Evolutionary conservation across 139 green algal species (phyloP).

Genomic region (Diplosphaera chodatii): DNA sequence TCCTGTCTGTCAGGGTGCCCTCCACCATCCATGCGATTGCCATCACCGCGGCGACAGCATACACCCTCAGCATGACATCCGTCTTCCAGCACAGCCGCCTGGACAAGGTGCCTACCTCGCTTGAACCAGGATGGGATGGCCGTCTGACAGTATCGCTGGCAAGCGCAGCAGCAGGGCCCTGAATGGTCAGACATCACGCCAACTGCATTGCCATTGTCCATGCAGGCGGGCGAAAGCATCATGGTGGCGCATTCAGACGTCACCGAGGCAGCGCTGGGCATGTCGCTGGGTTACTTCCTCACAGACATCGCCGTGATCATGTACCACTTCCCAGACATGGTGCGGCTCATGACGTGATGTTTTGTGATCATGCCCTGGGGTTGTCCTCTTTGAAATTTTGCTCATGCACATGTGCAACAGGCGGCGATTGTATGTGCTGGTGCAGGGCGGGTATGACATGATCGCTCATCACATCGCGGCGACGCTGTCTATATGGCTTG

Average conservation of each 20-base stretch:
- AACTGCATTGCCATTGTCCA: too few species aligned
- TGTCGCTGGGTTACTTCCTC: constrained; percentile 14
- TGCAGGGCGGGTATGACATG: constrained; percentile 25
- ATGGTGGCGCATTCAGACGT: neutral
- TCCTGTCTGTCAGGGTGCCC: constrained; percentile 9
- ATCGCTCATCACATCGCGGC: constrained; percentile 28
- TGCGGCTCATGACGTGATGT: neutral
- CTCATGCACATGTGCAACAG: too few species aligned
- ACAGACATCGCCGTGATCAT: constrained; percentile 8
- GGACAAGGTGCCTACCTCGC: too few species aligned
- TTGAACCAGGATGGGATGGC: too few species aligned
- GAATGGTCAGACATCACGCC: too few species aligned
- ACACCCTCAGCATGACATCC: constrained; percentile 5
- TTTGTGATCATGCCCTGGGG: too few species aligned
- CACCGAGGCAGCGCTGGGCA: constrained; percentile 2
- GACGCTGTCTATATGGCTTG: constrained; percentile 18
- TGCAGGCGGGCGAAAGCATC: neutral
- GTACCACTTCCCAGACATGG: constrained; percentile 1
- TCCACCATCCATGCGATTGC: constrained; percentile 14
- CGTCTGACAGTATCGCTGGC: too few species aligned
- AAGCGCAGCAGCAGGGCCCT: too few species aligned
- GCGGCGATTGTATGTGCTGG: too few species aligned
- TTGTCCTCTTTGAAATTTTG: too few species aligned
- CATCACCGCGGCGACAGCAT: constrained; percentile 6
- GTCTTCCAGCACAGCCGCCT: neutral